phyloP scores from a whole-genome alignment of 768 basidiomycete genomes.

The Boletus edulis region DNA sequence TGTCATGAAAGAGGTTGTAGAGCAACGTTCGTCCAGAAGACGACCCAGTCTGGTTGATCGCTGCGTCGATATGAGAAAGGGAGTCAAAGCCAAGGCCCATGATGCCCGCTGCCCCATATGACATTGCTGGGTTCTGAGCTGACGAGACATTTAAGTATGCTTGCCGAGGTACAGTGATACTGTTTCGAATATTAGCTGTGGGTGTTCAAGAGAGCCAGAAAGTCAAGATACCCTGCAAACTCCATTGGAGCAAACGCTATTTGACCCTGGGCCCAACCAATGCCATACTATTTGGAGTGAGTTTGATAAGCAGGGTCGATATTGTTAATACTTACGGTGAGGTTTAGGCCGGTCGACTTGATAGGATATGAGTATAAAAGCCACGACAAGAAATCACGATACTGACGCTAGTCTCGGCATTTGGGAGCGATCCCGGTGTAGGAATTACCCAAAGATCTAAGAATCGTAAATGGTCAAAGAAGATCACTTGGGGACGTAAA shows the following conservation, averaged over 20 bases:
- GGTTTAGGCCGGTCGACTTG: slow-evolving; percentile 51
- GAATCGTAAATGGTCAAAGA: neutral
- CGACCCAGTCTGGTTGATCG: slow-evolving; percentile 54
- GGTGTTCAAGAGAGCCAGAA: slow-evolving; percentile 1
- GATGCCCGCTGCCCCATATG: slow-evolving; percentile 70
- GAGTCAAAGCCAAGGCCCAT: slow-evolving; percentile 76
- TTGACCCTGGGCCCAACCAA: slow-evolving; percentile 73
- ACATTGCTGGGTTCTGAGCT: slow-evolving; percentile 71
- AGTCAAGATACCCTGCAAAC: slow-evolving; percentile 62
- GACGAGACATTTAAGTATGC: slow-evolving; percentile 63
- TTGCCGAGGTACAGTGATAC: slow-evolving; percentile 64
- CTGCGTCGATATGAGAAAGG: slow-evolving; percentile 68
- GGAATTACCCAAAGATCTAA: slow-evolving; percentile 73
- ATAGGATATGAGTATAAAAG: slow-evolving; percentile 4
- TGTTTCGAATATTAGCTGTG: slow-evolving; percentile 26
- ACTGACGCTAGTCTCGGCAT: slow-evolving; percentile 47
- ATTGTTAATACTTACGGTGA: slow-evolving; percentile 46
- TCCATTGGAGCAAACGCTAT: slow-evolving; percentile 59
- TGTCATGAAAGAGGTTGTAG: slow-evolving; percentile 70
- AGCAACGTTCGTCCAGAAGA: slow-evolving; percentile 67
- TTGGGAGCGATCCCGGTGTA: slow-evolving; percentile 45
- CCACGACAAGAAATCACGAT: neutral
- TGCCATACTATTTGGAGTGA: slow-evolving; percentile 57
- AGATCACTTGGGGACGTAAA: neutral
- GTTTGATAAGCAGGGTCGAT: neutral